A percentile compares a stretch with the other conserved stretches of the same genome.
Conservation (phyloP, 163 green algal species). For the Volvox carteri region DNA sequence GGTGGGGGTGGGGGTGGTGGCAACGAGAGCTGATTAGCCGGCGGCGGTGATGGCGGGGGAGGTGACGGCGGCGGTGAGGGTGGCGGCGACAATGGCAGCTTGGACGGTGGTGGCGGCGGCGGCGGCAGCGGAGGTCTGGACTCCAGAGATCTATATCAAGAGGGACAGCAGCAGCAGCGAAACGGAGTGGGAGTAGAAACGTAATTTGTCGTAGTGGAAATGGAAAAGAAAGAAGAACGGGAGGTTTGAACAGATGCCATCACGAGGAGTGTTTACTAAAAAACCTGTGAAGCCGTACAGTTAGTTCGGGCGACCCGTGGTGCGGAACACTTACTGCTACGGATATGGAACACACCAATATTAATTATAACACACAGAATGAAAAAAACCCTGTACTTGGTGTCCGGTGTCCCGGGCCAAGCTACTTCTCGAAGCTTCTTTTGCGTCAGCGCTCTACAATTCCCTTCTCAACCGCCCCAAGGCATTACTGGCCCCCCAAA, state of each 20-base stretch:
- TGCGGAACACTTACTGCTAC: no score
- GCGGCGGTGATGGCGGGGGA: background rate
- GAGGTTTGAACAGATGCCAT: background rate
- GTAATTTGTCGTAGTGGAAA: background rate
- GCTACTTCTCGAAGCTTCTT: no score
- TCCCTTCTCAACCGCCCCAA: no score
- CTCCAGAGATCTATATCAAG: background rate
- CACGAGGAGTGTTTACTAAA: background rate
- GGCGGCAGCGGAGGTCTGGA: background rate
- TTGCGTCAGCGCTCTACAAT: no score
- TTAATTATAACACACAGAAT: no score
- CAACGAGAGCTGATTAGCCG: background rate
- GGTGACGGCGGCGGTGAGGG: background rate
- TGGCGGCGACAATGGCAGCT: background rate
- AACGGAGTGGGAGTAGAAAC: no score
- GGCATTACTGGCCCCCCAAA: no score
- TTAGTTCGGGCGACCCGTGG: background rate
- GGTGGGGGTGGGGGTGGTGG: background rate
- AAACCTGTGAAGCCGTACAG: background rate
- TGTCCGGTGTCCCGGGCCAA: no score
- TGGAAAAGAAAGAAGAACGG: background rate
- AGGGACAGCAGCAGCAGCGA: background rate
- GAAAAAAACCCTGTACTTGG: no score
- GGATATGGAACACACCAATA: no score
- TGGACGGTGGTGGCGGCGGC: background rate